phyloP scores from a whole-genome alignment of 177 flowering plant species.

The Vitis hybrid region DNA sequence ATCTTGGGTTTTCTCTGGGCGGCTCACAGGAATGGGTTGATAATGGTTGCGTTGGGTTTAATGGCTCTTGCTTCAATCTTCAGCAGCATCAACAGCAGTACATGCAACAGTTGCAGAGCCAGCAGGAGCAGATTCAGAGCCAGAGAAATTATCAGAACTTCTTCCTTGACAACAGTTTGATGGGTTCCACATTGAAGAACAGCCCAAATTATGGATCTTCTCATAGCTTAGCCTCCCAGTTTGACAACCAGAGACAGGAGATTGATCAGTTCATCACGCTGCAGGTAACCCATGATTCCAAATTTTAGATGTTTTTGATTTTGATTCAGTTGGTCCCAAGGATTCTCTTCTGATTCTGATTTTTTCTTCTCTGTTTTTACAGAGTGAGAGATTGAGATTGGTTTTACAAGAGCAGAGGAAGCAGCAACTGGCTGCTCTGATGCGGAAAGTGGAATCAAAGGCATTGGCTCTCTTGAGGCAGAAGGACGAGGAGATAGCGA shows the following conservation, averaged over 20 bases:
- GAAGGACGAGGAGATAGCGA: constrained; percentile 64
- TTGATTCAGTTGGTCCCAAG: background rate
- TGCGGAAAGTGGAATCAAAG: constrained; percentile 47
- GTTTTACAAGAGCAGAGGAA: constrained; percentile 58
- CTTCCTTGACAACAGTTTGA: constrained; percentile 3
- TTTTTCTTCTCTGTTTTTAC: constrained; percentile 8
- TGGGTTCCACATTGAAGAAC: background rate
- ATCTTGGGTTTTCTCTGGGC: constrained; percentile 27
- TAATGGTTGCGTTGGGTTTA: constrained; percentile 18
- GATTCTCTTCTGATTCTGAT: background rate
- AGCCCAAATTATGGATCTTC: background rate
- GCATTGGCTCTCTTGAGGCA: constrained; percentile 34
- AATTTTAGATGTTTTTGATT: background rate
- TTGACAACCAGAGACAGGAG: constrained; percentile 30
- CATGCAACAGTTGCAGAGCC: constrained; percentile 9
- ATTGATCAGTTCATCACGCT: constrained; percentile 26
- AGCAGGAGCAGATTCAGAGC: constrained; percentile 4
- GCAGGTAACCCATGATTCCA: constrained; percentile 24
- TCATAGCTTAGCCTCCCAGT: constrained; percentile 7
- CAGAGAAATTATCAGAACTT: constrained; percentile 5
- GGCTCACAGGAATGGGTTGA: constrained; percentile 26
- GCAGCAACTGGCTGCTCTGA: constrained; percentile 36
- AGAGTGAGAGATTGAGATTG: constrained; percentile 67
- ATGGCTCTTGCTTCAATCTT: constrained; percentile 14
- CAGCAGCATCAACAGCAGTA: constrained; percentile 17